Evolutionary conservation across 2,329 filamentous ascomycete species (phyloP).

Genomic region (Nemania sp.): DNA sequence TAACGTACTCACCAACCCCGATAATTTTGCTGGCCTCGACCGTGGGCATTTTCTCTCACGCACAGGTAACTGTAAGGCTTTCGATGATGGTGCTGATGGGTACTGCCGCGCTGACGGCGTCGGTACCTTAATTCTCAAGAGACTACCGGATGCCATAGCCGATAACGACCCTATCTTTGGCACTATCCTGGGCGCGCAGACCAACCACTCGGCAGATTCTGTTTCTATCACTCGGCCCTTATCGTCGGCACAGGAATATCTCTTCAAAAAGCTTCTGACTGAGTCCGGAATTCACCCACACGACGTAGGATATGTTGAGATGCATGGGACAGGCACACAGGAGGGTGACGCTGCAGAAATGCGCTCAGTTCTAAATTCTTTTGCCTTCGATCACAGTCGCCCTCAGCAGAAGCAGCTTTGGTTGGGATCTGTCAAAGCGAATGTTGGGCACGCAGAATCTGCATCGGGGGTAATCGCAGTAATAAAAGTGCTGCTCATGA

Average conservation of each 20-base stretch:
- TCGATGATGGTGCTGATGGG: constrained; percentile 59
- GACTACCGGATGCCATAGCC: constrained; percentile 53
- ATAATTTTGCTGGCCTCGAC: constrained; percentile 71
- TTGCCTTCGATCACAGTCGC: constrained; percentile 58
- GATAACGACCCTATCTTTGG: constrained; percentile 58
- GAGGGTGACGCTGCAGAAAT: constrained; percentile 76
- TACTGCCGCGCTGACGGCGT: constrained; percentile 53
- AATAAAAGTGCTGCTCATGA: constrained; percentile 44
- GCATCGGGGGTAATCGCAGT: constrained; percentile 50
- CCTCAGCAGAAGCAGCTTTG: constrained; percentile 53
- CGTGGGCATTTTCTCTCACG: constrained; percentile 71
- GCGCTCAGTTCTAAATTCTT: constrained; percentile 69
- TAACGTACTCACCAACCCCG: constrained; percentile 73
- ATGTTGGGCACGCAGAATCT: constrained; percentile 60
- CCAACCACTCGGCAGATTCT: constrained; percentile 78
- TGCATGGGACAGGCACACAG: constrained; percentile 78
- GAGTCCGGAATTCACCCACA: constrained; percentile 66
- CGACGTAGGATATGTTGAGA: constrained; percentile 72
- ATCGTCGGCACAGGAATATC: constrained; percentile 48
- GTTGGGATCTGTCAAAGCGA: constrained; percentile 61
- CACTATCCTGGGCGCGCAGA: constrained; percentile 64
- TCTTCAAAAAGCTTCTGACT: constrained; percentile 45
- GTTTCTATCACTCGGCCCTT: constrained; percentile 78
- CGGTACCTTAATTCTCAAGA: constrained; percentile 43
- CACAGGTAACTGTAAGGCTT: constrained; percentile 59